Conservation (phyloP, 2,329 filamentous ascomycete species). For the Alternaria consortialis region DNA sequence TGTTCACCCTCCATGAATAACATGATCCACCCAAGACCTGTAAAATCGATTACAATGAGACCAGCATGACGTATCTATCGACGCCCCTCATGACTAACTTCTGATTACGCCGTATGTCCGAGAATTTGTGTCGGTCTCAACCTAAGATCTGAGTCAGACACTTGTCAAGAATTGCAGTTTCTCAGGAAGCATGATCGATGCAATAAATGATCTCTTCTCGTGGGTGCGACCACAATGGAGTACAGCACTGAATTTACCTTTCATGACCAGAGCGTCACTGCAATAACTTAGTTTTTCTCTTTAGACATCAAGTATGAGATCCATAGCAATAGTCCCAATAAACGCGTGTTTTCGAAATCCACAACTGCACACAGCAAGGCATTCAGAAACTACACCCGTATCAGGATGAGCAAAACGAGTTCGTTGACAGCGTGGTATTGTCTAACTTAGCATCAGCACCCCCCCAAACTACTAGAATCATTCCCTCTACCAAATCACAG, state of each 20-base stretch:
- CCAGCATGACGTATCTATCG: constrained; percentile 1
- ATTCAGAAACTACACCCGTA: too few species aligned
- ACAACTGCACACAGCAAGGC: background rate
- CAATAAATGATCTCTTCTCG: background rate
- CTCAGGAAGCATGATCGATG: background rate
- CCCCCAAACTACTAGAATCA: too few species aligned
- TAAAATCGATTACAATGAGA: background rate
- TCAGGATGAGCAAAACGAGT: too few species aligned
- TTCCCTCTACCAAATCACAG: too few species aligned
- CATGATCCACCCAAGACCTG: background rate
- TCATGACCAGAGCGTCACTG: background rate
- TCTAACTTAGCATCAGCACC: too few species aligned
- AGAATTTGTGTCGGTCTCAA: background rate
- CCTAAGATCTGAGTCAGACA: background rate
- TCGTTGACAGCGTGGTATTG: too few species aligned
- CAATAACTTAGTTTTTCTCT: background rate
- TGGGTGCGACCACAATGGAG: background rate
- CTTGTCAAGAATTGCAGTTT: background rate
- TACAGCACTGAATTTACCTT: background rate
- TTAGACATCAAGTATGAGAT: background rate
- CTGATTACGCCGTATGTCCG: background rate
- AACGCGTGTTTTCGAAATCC: background rate
- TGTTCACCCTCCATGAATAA: background rate
- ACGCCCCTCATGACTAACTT: background rate
- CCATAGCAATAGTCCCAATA: background rate